phyloP scores from a whole-genome alignment of 768 basidiomycete genomes.

The Amanita molliuscula region DNA sequence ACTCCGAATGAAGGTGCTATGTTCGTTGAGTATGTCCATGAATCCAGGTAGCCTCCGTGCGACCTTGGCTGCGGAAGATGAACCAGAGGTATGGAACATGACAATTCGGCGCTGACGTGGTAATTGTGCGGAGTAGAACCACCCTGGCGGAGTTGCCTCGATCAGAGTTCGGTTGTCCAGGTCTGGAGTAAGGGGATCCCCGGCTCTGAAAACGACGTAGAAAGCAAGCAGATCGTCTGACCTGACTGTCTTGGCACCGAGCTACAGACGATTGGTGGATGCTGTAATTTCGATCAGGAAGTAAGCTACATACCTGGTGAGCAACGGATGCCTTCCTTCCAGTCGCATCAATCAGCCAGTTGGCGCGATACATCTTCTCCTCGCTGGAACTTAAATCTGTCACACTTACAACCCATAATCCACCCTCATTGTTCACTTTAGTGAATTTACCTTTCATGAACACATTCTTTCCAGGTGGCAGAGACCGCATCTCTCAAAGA shows the following conservation, averaged over 20 bases:
- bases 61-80: no score
- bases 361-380: constrained; percentile 8
- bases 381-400: constrained; percentile 1
- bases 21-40: no score
- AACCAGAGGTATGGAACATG: no score
- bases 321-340: constrained; percentile 24
- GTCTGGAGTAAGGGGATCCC: constrained; percentile 14
- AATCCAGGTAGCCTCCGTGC: no score
- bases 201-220: constrained; percentile 16
- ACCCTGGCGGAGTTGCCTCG: constrained; percentile 22
- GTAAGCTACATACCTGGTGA: constrained; percentile 9
- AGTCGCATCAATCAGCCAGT: constrained; percentile 26
- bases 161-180: constrained; percentile 22
- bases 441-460: constrained; percentile 1
- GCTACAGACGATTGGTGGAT: constrained; percentile 6
- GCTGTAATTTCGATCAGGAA: constrained; percentile 10
- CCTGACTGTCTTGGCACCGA: constrained; percentile 18
- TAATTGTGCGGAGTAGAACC: no score
- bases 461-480: constrained; percentile 6
- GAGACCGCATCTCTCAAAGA: constrained; percentile 15
- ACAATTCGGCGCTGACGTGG: no score
- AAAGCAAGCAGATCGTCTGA: constrained; percentile 20
- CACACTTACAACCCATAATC: neutral
- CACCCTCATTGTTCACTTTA: constrained; percentile 7
- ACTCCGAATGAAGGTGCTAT: no score